Base-by-base conservation (phyloP, 208 protist genomes). In the Spongospora subterranea region DNA sequence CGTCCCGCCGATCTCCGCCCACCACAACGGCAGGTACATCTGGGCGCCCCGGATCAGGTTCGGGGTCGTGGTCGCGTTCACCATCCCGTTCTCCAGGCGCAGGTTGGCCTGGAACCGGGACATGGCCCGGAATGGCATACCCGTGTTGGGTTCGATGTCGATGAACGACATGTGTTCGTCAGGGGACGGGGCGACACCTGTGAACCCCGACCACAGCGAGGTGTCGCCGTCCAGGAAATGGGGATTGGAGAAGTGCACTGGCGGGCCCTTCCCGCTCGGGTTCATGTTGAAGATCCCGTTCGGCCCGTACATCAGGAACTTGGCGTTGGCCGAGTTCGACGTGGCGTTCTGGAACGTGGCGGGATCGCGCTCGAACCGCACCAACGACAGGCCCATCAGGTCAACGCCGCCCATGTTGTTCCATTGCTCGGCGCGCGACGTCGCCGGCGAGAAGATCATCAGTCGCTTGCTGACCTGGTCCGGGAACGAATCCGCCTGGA, bases 11-110 rank as follows among this genome's bases (percentile, higher is more conserved):
- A 82, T 45, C 35, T 82, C 71, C 17, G 35, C 35, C 71, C 71
- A 82, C 71, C 71, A 82, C 17, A 82, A n/a, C 71, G 71, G 71
- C 71, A 82, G 71, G 71, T 82, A 82, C 17, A n/a, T n/a, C 17
- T 35, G 13, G 35, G 6, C 71, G 35, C 71, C 71, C 35, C 71
- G 71, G 35, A 82, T n/a, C 71, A 82, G 71, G 35, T 20, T 6
- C 71, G 71, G 40, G 35, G 6, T n/a, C 17, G 71, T n/a, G 71
- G 71, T 43, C 71, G 6, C 17, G n/a, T n/a, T n/a, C n/a, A n/a
- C n/a, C n/a, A n/a, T n/a, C 35, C 71, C 71, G 17, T 35, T 43
- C 71, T 82, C 71, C 71, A 82, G 35, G 35, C 40, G n/a, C 35
- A 82, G 35, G n/a, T 82, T 82, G 17, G 35, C n/a, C 71, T 82